These are phyloP conservation scores for Parasitella parasitica DNA, from an alignment of 371 early-diverging fungal genomes.

Conservation along the genomic window DNA sequence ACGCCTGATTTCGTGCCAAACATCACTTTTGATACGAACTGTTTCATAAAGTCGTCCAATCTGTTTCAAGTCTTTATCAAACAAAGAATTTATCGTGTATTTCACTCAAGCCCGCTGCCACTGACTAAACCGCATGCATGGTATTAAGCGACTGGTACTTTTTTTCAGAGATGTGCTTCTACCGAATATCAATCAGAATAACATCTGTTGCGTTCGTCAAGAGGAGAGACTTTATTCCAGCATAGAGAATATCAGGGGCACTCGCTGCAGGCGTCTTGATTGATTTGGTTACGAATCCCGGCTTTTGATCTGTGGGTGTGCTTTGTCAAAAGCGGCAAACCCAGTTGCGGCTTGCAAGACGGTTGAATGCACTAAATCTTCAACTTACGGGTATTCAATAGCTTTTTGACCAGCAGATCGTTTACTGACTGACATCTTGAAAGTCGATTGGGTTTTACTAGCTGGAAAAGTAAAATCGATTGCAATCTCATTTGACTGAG, in stretches of 20 bases:
- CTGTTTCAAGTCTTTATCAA: not conserved
- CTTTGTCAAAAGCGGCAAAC: not conserved
- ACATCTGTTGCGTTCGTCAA: not conserved
- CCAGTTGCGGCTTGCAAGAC: too few relatives aligned
- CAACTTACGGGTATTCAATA: too few relatives aligned
- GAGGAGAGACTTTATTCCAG: not conserved
- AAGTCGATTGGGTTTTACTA: too few relatives aligned
- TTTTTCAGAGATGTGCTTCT: not conserved
- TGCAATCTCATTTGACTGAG: not conserved
- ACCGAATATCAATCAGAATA: not conserved
- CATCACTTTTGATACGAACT: not conserved
- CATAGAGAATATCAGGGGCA: not conserved
- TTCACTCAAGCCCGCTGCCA: not conserved
- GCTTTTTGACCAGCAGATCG: too few relatives aligned
- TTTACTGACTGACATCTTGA: too few relatives aligned
- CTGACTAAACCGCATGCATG: not conserved
- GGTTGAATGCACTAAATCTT: not conserved
- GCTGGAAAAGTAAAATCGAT: not conserved
- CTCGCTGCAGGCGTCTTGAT: not conserved
- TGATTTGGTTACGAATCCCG: not conserved
- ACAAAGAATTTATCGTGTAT: not conserved
- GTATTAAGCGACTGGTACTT: not conserved
- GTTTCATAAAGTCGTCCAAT: not conserved
- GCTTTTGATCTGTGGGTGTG: not conserved
- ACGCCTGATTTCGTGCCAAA: not conserved